Evolutionary conservation across 192 early-diverging fungal species (phyloP).

Genomic region (Haplosporangium gracile): DNA sequence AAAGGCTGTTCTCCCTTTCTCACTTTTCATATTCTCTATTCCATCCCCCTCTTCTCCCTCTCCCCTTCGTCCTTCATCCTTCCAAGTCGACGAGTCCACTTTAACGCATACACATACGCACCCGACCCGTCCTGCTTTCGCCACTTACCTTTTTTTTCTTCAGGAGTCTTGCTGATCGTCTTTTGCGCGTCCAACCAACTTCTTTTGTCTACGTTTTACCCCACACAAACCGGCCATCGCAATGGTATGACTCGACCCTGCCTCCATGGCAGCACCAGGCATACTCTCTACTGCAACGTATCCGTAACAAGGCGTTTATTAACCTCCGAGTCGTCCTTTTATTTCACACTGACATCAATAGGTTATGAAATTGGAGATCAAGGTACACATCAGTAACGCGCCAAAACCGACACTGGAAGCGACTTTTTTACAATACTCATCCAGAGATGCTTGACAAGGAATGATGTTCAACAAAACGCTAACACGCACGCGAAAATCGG

Average conservation of each 20-base stretch:
- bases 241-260: neutral
- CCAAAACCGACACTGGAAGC: neutral
- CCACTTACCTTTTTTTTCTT: neutral
- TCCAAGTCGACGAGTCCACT: neutral
- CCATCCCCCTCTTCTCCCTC: too few species aligned
- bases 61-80: neutral
- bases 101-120: too few species aligned
- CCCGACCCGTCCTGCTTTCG: neutral
- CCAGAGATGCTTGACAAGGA: neutral
- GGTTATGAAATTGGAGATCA: constrained; percentile 61
- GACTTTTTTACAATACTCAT: neutral
- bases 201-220: neutral
- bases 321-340: neutral
- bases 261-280: too few species aligned
- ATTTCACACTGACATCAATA: neutral
- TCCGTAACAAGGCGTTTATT: neutral
- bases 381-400: constrained; percentile 30
- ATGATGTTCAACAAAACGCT: neutral
- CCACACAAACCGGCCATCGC: neutral
- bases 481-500: neutral
- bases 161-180: neutral
- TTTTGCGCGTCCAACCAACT: neutral
- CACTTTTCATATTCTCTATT: neutral
- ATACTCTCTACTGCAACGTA: too few species aligned
- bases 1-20: neutral